A percentile compares a stretch with the other conserved stretches of the same genome.
Conservation (phyloP, 352 stramenopile species). For the Phytophthora multivora region DNA sequence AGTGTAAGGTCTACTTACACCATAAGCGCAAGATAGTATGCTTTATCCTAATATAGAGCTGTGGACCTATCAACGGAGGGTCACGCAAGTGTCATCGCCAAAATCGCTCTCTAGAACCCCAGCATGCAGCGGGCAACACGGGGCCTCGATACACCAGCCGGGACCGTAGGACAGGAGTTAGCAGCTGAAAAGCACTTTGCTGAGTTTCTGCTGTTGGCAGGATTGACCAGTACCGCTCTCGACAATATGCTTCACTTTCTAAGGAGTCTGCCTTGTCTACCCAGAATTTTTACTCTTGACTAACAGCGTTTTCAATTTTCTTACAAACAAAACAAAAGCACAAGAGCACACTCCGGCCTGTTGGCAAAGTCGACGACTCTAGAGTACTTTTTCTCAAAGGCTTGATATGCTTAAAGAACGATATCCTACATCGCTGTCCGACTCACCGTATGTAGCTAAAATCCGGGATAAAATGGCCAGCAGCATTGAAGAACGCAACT, state of each 20-base stretch:
- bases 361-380: slow-evolving; percentile 18
- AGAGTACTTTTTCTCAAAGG: slow-evolving; percentile 17
- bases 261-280: neutral
- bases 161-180: neutral
- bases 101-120: no score
- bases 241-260: neutral
- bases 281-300: slow-evolving; percentile 1
- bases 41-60: no score
- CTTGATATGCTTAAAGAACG: slow-evolving; percentile 11
- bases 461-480: slow-evolving; percentile 32
- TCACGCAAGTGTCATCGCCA: no score
- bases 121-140: neutral
- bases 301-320: slow-evolving; percentile 15
- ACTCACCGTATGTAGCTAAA: slow-evolving; percentile 14
- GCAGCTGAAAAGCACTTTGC: slow-evolving; percentile 1
- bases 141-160: neutral
- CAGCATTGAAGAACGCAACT: slow-evolving; percentile 29
- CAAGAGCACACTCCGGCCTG: neutral
- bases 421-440: slow-evolving; percentile 1
- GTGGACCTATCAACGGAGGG: no score
- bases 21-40: no score
- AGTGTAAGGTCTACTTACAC: no score
- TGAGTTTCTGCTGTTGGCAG: slow-evolving; percentile 1
- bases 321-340: slow-evolving; percentile 26
- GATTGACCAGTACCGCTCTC: neutral